These are phyloP conservation scores for Brassica rapa DNA, from an alignment of 345 rosid species.

Conservation along the genomic window DNA sequence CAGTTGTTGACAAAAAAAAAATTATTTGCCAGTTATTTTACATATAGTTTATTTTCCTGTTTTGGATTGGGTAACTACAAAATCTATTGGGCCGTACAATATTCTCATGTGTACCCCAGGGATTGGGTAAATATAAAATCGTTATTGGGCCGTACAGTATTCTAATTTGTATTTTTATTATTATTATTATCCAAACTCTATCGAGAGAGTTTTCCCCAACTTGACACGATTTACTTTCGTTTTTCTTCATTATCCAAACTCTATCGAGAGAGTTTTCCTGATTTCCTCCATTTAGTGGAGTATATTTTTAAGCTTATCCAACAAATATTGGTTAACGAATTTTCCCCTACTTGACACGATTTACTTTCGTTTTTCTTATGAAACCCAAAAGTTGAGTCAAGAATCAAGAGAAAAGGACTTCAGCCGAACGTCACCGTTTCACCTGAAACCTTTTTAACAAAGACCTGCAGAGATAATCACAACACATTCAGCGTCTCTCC, in stretches of 20 bases:
- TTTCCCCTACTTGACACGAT: background rate
- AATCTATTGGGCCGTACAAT: background rate
- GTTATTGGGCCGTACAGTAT: slow-evolving; percentile 14
- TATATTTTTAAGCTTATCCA: background rate
- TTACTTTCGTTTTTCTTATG: no score
- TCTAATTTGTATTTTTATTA: background rate
- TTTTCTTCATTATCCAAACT: background rate
- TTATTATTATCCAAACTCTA: background rate
- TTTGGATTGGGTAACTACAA: background rate
- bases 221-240: no score
- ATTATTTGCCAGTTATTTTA: background rate
- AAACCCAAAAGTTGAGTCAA: slow-evolving; percentile 34
- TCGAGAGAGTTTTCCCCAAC: no score
- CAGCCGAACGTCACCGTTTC: slow-evolving; percentile 35
- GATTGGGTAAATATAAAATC: background rate
- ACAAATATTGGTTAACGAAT: background rate
- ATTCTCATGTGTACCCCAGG: background rate
- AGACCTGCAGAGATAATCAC: slow-evolving; percentile 1
- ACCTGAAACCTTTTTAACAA: background rate
- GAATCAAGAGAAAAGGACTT: slow-evolving; percentile 21
- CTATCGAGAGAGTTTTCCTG: background rate
- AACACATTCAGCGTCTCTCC: no score
- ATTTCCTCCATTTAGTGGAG: background rate
- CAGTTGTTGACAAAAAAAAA: background rate
- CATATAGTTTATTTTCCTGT: background rate